Evolutionary conservation across 2,329 filamentous ascomycete species (phyloP).

Genomic region (Xylaria sp.): DNA sequence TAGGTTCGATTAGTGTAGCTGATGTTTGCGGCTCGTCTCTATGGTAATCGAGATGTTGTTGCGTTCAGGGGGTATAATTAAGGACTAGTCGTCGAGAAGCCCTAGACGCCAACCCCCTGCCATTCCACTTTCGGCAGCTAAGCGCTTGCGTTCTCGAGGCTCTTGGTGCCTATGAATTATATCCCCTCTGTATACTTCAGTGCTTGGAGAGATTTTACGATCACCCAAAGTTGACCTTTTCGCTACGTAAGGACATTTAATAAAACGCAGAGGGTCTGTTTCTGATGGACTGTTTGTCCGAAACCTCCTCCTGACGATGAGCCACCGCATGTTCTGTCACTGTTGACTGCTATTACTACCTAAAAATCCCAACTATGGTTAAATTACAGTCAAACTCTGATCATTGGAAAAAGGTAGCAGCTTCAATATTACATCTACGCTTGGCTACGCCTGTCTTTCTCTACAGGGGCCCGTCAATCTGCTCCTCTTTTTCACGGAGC

Average conservation of each 20-base stretch:
- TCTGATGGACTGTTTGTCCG: neutral
- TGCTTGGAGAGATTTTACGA: neutral
- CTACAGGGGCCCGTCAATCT: conserved; percentile 45
- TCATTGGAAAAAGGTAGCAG: neutral
- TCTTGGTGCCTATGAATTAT: neutral
- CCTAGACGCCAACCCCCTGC: neutral
- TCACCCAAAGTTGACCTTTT: neutral
- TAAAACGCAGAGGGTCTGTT: neutral
- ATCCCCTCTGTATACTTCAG: neutral
- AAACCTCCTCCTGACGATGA: neutral
- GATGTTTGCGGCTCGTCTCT: neutral
- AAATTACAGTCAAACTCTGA: neutral
- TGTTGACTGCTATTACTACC: neutral
- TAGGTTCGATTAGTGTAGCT: neutral
- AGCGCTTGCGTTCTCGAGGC: neutral
- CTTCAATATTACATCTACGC: neutral
- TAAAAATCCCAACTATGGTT: neutral
- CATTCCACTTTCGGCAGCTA: neutral
- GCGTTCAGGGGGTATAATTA: neutral
- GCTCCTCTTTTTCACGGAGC: conserved; percentile 58
- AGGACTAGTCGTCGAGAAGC: neutral
- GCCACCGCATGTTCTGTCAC: neutral
- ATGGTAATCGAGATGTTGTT: neutral
- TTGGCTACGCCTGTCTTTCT: neutral
- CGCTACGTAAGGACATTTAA: neutral